Evolutionary conservation across 768 basidiomycete genomes (phyloP).

Genomic region (Auricularia sp.): DNA sequence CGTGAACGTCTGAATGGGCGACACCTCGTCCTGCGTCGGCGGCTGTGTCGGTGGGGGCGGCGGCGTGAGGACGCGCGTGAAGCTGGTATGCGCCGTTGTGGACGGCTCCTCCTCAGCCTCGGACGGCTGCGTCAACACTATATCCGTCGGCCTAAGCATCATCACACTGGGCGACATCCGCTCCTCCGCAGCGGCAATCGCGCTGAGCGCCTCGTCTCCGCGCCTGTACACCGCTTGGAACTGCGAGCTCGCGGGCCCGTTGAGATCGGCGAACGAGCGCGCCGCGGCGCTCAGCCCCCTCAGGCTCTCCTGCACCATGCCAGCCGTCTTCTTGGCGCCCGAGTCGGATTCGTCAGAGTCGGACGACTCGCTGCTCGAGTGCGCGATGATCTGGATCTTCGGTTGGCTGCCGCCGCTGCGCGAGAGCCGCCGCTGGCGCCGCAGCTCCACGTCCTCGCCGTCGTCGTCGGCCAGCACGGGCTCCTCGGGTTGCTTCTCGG

Average conservation of each 20-base stretch:
- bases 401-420: neutral
- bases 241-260: too few species aligned
- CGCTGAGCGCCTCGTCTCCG: neutral
- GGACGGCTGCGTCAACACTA: neutral
- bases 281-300: too few species aligned
- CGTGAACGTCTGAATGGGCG: neutral
- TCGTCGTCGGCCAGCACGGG: neutral
- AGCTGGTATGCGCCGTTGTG: neutral
- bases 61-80: neutral
- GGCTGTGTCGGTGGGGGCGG: too few species aligned
- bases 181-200: neutral
- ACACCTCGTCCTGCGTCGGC: neutral
- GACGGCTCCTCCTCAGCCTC: neutral
- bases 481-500: neutral
- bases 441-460: neutral
- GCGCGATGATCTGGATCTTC: neutral
- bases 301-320: too few species aligned
- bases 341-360: too few species aligned
- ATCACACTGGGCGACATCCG: neutral
- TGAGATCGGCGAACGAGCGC: neutral
- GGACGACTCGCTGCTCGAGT: neutral
- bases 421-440: neutral
- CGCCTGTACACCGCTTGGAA: neutral
- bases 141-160: neutral
- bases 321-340: too few species aligned